These are phyloP conservation scores for Wickerhamomyces ciferrii DNA, from an alignment of 805 yeast genomes.

Conservation along the genomic window DNA sequence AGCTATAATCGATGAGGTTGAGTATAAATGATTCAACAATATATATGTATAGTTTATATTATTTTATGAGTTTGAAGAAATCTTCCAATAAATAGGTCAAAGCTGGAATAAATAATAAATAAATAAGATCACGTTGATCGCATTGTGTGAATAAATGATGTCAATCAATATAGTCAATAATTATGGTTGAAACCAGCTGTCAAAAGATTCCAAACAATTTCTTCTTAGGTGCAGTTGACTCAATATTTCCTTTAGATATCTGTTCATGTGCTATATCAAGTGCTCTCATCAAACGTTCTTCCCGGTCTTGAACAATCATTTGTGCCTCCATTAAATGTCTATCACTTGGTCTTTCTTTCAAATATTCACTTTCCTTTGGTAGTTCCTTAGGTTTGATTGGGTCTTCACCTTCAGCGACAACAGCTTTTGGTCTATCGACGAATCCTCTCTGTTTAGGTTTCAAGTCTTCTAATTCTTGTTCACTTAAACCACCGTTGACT, in stretches of 20 bases:
- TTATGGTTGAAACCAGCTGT: no score
- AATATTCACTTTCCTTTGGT: slow-evolving; percentile 38
- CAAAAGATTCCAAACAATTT: background rate
- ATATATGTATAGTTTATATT: no score
- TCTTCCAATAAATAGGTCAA: no score
- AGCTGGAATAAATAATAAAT: background rate
- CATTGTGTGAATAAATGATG: no score
- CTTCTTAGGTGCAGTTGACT: background rate
- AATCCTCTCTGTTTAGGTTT: slow-evolving; percentile 34
- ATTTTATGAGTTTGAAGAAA: background rate
- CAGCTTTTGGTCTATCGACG: slow-evolving; percentile 24
- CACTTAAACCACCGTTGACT: slow-evolving; percentile 47
- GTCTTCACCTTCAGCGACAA: slow-evolving; percentile 26
- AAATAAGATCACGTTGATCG: background rate
- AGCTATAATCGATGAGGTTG: no score
- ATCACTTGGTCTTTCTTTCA: slow-evolving; percentile 63
- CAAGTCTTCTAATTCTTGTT: slow-evolving; percentile 61
- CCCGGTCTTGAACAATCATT: slow-evolving; percentile 60
- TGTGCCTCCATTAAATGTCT: slow-evolving; percentile 75
- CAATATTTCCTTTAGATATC: background rate
- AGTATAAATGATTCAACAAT: no score
- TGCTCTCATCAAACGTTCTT: slow-evolving; percentile 46
- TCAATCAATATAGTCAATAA: background rate
- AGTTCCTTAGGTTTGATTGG: slow-evolving; percentile 27
- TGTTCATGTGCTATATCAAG: slow-evolving; percentile 26